Conservation (phyloP, 164 flowering plant species). For the Vitis amurensis region DNA sequence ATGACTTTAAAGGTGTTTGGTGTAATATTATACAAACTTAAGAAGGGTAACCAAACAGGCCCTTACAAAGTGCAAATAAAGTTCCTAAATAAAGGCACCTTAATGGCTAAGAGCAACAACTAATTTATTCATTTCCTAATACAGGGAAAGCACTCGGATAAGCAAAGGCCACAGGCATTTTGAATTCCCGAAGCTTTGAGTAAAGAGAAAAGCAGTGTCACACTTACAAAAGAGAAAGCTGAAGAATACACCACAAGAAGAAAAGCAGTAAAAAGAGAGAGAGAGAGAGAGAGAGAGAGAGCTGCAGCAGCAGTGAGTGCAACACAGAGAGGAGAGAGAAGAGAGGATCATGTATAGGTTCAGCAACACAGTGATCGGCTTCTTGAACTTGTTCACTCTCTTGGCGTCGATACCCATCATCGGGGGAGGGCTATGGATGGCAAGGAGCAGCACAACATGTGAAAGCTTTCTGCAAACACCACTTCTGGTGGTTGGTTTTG, state of each 20-base stretch:
- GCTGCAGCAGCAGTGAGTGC: background rate
- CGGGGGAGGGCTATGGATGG: constrained; percentile 90
- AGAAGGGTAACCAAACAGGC: too few species aligned
- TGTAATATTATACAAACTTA: too few species aligned
- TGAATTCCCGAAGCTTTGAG: constrained; percentile 18
- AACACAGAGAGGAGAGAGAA: background rate
- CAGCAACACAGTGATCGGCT: constrained; percentile 88
- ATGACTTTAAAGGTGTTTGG: too few species aligned
- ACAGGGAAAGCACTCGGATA: constrained; percentile 13
- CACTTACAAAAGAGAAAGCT: constrained; percentile 15
- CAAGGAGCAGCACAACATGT: constrained; percentile 74
- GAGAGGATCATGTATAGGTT: constrained; percentile 56
- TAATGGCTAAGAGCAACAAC: constrained; percentile 18
- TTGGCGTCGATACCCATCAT: constrained; percentile 91
- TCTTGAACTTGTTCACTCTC: constrained; percentile 85
- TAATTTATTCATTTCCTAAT: constrained; percentile 3
- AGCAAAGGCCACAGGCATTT: constrained; percentile 19
- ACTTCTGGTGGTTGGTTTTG: constrained; percentile 72
- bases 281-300: constrained; percentile 6
- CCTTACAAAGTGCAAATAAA: background rate
- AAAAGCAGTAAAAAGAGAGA: constrained; percentile 5
- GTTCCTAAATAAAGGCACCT: constrained; percentile 9
- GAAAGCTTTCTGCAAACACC: constrained; percentile 86
- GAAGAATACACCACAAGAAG: constrained; percentile 2
- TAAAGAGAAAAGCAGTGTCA: constrained; percentile 12